Base-by-base conservation (phyloP, 1,284 basidiomycete species). In the Bondarzewia mesenterica region DNA sequence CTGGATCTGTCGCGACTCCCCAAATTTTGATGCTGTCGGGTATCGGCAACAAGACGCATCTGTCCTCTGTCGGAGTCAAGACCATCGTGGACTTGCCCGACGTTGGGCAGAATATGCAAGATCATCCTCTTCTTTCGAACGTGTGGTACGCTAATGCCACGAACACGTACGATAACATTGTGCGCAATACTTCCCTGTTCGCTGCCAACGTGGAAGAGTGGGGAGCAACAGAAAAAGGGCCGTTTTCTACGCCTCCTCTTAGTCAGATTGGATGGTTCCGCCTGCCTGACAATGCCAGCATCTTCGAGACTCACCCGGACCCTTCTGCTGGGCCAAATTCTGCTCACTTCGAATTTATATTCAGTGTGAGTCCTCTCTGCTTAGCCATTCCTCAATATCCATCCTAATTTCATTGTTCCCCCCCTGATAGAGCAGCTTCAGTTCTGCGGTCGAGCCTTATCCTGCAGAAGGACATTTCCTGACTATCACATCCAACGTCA, bases 11-110 rank as follows among this genome's bases (percentile, higher is more conserved):
- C 47, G 56, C 67, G 39, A 64, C 69, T 6, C 72, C 72, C 15
- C 66, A 66, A 44, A 52, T 74, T 15, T 63, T 75, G 26, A 64
- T 72, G 58, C 63, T 74, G 18, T 71, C 68, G 6, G 72, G 72
- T 47, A 71, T 74, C 50, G 72, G 71, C 7, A 58, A 63, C 52
- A 51, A 54, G 44, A 36, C 44, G 2, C 51, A 65, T 3, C 59
- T 74, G 14, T 32, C 54, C 35, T 52, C 54, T 16, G 56, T 61
- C 32, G 63, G 63, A 16, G 66, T 70, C 45, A 53, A 53, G 2
- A 47, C 61, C 2, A 52, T 66, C 20, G 57, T 63, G 7, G 58
- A 65, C 42, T 59, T 66, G 4, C 61, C 63, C 15, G 59, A 63
- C 45, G 68, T 70, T 32, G 71, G 71, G 20, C 64, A 66, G 53